phyloP scores from a whole-genome alignment of 2,329 filamentous ascomycete species.

The Fusarium udum region DNA sequence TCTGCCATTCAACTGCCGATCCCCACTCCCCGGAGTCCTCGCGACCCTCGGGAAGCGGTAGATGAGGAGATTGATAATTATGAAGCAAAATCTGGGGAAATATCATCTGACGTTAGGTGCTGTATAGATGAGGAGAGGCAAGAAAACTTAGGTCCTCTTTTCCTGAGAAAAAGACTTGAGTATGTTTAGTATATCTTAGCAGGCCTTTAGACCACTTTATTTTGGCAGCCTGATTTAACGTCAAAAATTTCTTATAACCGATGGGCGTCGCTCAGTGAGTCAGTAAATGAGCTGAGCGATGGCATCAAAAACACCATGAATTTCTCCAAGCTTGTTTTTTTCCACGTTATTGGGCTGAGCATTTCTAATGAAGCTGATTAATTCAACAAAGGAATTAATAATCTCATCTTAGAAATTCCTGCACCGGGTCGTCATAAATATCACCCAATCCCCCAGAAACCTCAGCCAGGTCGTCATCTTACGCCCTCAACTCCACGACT shows the following conservation, averaged over 20 bases:
- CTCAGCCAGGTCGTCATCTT: constrained; percentile 18
- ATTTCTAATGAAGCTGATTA: constrained; percentile 7
- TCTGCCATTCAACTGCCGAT: not conserved
- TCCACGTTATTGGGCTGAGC: not conserved
- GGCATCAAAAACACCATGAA: not conserved
- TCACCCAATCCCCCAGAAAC: not conserved
- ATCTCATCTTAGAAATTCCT: not conserved
- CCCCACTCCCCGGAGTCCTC: not conserved
- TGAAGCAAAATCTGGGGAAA: not conserved
- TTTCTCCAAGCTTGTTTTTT: not conserved
- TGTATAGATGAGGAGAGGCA: too few relatives aligned
- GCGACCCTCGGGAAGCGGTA: not conserved
- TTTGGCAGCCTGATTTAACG: not conserved
- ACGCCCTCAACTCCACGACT: constrained; percentile 20
- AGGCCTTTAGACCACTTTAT: not conserved
- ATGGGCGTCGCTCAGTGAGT: not conserved
- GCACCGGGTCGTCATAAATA: constrained; percentile 14
- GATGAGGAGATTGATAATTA: not conserved
- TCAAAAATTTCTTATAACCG: not conserved
- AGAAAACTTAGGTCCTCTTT: not conserved
- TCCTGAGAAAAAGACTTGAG: too few relatives aligned
- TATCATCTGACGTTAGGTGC: too few relatives aligned
- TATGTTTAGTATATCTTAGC: too few relatives aligned
- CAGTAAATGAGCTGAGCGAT: not conserved
- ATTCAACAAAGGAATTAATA: not conserved